These are phyloP conservation scores for Metschnikowia aberdeeniae DNA, from an alignment of 805 yeast genomes.

Conservation along the genomic window DNA sequence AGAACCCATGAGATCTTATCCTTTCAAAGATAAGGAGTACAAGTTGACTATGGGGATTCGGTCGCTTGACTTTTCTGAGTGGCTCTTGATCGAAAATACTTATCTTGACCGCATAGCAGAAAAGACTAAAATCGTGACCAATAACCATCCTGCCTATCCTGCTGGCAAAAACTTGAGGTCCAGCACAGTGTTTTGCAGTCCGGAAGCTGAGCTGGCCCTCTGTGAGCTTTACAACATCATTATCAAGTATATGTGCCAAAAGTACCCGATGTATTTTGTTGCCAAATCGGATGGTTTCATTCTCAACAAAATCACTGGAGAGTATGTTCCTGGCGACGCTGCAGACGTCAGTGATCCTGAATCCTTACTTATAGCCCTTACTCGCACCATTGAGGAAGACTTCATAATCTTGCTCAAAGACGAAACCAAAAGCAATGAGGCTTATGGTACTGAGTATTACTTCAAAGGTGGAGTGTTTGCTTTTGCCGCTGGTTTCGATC, in stretches of 20 bases:
- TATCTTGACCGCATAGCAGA: slow-evolving; percentile 25
- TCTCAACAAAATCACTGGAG: slow-evolving; percentile 26
- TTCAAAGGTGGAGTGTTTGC: slow-evolving; percentile 44
- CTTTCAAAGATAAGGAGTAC: slow-evolving; percentile 59
- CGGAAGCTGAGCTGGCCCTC: slow-evolving; percentile 33
- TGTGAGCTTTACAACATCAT: slow-evolving; percentile 33
- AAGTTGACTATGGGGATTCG: slow-evolving; percentile 20
- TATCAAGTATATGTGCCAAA: slow-evolving; percentile 30
- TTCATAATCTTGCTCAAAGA: slow-evolving; percentile 37
- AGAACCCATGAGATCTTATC: slow-evolving; percentile 26
- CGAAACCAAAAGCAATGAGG: slow-evolving; percentile 23
- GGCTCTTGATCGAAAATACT: slow-evolving; percentile 38
- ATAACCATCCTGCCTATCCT: slow-evolving; percentile 32
- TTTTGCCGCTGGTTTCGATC: slow-evolving; percentile 44
- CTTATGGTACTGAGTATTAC: slow-evolving; percentile 34
- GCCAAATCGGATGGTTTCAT: slow-evolving; percentile 14
- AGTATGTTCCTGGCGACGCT: slow-evolving; percentile 19
- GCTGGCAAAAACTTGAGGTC: slow-evolving; percentile 21
- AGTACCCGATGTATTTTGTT: slow-evolving; percentile 37
- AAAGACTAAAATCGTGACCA: slow-evolving; percentile 27
- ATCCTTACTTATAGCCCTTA: slow-evolving; percentile 22
- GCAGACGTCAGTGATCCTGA: slow-evolving; percentile 8
- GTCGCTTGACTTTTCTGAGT: slow-evolving; percentile 32
- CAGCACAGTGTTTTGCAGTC: slow-evolving; percentile 30
- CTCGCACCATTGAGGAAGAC: slow-evolving; percentile 37